phyloP scores from a whole-genome alignment of 1,284 basidiomycete genomes.

The Waitea zeae region DNA sequence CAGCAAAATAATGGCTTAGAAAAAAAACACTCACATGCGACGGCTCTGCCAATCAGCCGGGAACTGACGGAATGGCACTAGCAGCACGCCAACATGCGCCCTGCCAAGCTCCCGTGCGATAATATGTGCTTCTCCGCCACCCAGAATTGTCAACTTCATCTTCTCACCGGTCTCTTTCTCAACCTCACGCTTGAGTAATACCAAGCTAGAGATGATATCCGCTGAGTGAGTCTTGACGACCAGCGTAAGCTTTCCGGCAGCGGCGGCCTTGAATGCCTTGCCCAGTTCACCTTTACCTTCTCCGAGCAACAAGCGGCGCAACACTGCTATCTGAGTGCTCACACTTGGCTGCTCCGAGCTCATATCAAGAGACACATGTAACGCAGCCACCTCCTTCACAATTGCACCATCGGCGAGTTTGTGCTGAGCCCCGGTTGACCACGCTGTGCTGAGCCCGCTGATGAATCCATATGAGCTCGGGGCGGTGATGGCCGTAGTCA shows the following conservation, averaged over 20 bases:
- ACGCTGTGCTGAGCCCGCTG: slow-evolving; percentile 29
- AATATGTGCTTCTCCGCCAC: slow-evolving; percentile 60
- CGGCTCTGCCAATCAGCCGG: slow-evolving; percentile 38
- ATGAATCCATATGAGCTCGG: slow-evolving; percentile 27
- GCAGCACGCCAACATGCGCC: slow-evolving; percentile 59
- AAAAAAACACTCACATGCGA: slow-evolving; percentile 20
- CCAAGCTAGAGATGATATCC: slow-evolving; percentile 63
- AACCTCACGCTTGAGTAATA: slow-evolving; percentile 60
- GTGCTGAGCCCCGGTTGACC: slow-evolving; percentile 25
- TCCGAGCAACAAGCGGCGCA: slow-evolving; percentile 46
- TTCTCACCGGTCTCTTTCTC: slow-evolving; percentile 23
- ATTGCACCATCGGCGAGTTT: slow-evolving; percentile 29
- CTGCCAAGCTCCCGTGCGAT: slow-evolving; percentile 59
- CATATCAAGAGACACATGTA: slow-evolving; percentile 26
- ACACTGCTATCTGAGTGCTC: slow-evolving; percentile 43
- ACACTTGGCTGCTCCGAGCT: slow-evolving; percentile 21
- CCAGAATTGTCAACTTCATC: slow-evolving; percentile 43
- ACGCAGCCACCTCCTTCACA: slow-evolving; percentile 28
- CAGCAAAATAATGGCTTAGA: slow-evolving; percentile 2
- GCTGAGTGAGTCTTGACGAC: slow-evolving; percentile 42
- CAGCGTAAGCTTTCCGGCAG: slow-evolving; percentile 29
- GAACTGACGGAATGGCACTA: slow-evolving; percentile 41
- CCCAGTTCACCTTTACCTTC: slow-evolving; percentile 26
- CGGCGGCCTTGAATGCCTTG: slow-evolving; percentile 34
- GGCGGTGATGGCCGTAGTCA: slow-evolving; percentile 21